Evolutionary conservation across 768 basidiomycete genomes (phyloP).

Genomic region (Postia placenta): DNA sequence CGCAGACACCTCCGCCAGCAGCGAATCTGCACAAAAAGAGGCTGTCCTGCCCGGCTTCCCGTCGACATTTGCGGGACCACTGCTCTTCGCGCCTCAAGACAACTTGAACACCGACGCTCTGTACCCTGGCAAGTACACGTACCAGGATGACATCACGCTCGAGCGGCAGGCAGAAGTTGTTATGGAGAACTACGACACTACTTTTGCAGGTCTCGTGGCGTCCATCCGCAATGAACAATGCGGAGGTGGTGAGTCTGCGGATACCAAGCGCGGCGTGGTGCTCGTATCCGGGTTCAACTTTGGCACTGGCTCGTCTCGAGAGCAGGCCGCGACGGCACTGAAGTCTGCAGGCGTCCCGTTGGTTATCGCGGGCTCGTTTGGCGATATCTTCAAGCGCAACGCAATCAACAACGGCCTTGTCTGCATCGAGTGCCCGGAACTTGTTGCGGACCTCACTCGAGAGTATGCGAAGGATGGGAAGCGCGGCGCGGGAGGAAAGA

Average conservation of each 20-base stretch:
- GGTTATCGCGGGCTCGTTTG: constrained; percentile 96
- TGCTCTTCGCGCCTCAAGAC: constrained; percentile 94
- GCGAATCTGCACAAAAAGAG: constrained; percentile 38
- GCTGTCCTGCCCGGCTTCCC: constrained; percentile 82
- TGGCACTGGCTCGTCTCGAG: constrained; percentile 96
- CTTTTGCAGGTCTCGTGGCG: constrained; percentile 69
- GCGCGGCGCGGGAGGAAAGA: constrained; percentile 71
- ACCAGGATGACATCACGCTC: constrained; percentile 98
- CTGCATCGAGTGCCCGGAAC: constrained; percentile 87
- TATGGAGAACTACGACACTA: constrained; percentile 98
- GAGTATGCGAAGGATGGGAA: constrained; percentile 66
- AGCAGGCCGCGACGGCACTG: constrained; percentile 97
- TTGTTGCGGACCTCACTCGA: constrained; percentile 78
- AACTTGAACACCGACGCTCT: constrained; percentile 98
- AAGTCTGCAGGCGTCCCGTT: constrained; percentile 90
- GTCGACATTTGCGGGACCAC: constrained; percentile 66
- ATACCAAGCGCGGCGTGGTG: constrained; percentile 55
- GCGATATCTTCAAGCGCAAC: constrained; percentile 99
- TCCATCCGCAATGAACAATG: constrained; percentile 33
- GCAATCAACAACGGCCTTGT: constrained; percentile 98
- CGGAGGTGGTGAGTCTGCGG: constrained; percentile 9
- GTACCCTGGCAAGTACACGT: constrained; percentile 98
- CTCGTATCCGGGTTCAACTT: constrained; percentile 96
- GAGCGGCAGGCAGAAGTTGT: constrained; percentile 92
- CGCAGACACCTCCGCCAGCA: constrained; percentile 21